Conservation (phyloP, 768 basidiomycete species). For the Tylopilus intermedius region DNA sequence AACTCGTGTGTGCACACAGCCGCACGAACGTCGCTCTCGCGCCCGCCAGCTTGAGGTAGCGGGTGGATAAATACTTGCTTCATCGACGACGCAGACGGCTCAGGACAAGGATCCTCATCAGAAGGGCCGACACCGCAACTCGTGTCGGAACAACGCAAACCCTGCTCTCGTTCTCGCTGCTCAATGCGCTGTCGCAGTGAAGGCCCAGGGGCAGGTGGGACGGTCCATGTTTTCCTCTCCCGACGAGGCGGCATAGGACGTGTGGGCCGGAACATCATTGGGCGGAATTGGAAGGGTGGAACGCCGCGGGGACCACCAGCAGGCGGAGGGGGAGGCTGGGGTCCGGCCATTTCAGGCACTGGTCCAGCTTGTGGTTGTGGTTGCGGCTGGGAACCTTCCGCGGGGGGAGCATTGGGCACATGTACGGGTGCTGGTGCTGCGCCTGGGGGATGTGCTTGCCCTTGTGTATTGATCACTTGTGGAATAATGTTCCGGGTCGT, state of each 20-base stretch:
- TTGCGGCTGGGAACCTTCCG: conserved; percentile 1
- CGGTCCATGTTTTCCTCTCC: conserved; percentile 49
- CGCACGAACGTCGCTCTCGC: conserved; percentile 12
- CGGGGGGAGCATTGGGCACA: not conserved
- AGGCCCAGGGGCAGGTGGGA: conserved; percentile 60
- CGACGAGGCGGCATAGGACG: conserved; percentile 25
- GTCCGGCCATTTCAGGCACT: conserved; percentile 2
- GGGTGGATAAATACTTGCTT: conserved; percentile 25
- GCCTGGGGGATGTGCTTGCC: not conserved
- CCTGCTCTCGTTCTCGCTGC: conserved; percentile 64
- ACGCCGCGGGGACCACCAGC: conserved; percentile 11
- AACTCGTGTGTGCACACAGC: conserved; percentile 59
- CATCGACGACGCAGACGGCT: conserved; percentile 16
- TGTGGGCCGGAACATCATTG: conserved; percentile 23
- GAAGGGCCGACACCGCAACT: conserved; percentile 73
- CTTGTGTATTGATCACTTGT: conserved; percentile 18
- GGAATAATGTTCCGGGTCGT: conserved; percentile 24
- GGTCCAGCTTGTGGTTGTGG: conserved; percentile 9
- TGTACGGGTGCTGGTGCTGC: not conserved
- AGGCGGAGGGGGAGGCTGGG: conserved; percentile 3
- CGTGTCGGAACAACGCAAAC: conserved; percentile 65
- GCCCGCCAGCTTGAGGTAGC: conserved; percentile 10
- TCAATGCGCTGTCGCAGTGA: conserved; percentile 73
- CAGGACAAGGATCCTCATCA: conserved; percentile 59
- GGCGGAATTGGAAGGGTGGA: conserved; percentile 13